phyloP scores from a whole-genome alignment of 2,329 filamentous ascomycete genomes.

The Pyrenophora tritici-repentis region DNA sequence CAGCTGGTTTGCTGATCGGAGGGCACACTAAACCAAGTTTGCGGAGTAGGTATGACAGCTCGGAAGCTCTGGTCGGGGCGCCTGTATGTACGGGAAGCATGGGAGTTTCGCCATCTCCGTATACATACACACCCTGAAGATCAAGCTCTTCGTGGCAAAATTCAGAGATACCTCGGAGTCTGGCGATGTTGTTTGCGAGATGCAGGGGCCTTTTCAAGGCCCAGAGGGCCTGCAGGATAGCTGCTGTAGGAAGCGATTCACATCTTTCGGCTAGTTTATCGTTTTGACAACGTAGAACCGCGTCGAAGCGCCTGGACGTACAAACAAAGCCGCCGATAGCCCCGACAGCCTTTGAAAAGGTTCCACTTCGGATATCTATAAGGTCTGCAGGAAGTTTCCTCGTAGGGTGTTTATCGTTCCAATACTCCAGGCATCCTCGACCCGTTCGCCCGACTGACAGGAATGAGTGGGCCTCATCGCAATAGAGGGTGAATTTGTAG shows the following conservation, averaged over 20 bases:
- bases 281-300: not conserved
- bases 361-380: not conserved
- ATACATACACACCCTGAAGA: not conserved
- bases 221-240: not conserved
- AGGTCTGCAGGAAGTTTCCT: not conserved
- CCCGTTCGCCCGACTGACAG: not conserved
- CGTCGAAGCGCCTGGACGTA: not conserved
- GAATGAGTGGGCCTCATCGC: conserved; percentile 1
- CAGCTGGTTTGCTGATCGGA: not conserved
- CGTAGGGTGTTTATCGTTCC: not conserved
- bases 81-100: conserved; percentile 2
- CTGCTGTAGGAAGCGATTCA: not conserved
- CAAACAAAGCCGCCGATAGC: conserved; percentile 1
- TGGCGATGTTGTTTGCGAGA: not conserved
- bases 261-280: not conserved
- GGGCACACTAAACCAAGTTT: not conserved
- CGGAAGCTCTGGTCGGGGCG: not conserved
- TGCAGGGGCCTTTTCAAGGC: not conserved
- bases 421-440: conserved; percentile 1
- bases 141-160: not conserved
- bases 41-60: conserved; percentile 3
- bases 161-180: not conserved
- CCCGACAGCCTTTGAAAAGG: conserved; percentile 1
- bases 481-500: not conserved
- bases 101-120: not conserved